Conservation (phyloP, 306 rosid genomes). For the Trifolium subterraneum region DNA sequence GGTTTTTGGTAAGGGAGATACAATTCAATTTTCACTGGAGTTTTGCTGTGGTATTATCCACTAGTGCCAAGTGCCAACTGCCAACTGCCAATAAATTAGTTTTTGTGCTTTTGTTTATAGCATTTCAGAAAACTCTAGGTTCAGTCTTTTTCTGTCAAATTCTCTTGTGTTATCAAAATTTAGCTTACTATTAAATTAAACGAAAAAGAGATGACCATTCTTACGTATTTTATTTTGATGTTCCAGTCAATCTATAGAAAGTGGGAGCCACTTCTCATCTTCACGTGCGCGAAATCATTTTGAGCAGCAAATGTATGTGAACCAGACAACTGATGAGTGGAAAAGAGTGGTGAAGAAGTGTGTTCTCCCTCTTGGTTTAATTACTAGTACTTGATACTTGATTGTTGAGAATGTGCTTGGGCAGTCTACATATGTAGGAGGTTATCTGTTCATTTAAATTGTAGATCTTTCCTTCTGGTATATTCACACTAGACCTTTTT, state of each 20-base stretch:
- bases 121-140: constrained; percentile 5
- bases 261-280: constrained; percentile 46
- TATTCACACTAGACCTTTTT: constrained; percentile 29
- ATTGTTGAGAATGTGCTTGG: constrained; percentile 31
- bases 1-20: constrained; percentile 24
- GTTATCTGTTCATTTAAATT: constrained; percentile 29
- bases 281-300: constrained; percentile 42
- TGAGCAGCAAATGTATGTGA: constrained; percentile 48
- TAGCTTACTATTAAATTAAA: constrained; percentile 19
- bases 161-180: not conserved
- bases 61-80: not conserved
- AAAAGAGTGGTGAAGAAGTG: constrained; percentile 57
- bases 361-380: constrained; percentile 45
- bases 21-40: not conserved
- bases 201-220: constrained; percentile 35
- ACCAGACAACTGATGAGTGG: constrained; percentile 54
- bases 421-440: constrained; percentile 33
- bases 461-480: constrained; percentile 37
- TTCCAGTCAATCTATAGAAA: constrained; percentile 54
- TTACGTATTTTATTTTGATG: constrained; percentile 39
- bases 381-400: constrained; percentile 29
- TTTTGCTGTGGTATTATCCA: constrained; percentile 26
- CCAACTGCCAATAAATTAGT: not conserved
- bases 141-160: constrained; percentile 19
- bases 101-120: not conserved